Conservation (phyloP, 176 grass and related monocot genomes). For the Phragmites australis region DNA sequence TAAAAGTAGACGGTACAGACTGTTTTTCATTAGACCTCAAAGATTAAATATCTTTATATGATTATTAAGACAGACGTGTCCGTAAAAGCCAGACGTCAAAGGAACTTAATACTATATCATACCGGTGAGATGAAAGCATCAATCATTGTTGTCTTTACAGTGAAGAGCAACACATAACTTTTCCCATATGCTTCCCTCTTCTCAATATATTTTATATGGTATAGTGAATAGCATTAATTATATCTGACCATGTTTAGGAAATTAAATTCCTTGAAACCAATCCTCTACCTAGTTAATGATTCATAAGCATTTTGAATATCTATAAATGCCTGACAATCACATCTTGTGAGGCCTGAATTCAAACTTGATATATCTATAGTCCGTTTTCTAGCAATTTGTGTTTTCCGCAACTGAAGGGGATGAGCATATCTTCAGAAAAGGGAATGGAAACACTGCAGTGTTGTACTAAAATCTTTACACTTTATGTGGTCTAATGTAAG, state of each 20-base stretch:
- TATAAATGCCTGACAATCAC: neutral
- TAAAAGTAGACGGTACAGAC: no score
- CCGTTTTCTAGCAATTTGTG: no score
- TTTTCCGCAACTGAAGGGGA: no score
- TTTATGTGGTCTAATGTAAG: neutral
- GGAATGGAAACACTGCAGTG: neutral
- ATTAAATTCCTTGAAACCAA: neutral
- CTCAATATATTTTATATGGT: slow-evolving; percentile 7
- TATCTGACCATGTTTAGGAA: neutral
- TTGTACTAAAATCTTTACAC: neutral
- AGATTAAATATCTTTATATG: no score
- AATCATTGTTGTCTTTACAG: slow-evolving; percentile 45
- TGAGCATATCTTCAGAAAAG: neutral
- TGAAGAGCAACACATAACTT: slow-evolving; percentile 17
- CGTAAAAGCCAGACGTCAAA: neutral
- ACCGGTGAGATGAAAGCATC: neutral
- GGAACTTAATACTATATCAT: neutral
- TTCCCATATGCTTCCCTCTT: slow-evolving; percentile 15
- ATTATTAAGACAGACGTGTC: no score
- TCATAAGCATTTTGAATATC: neutral
- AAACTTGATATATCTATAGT: no score
- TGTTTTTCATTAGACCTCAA: no score
- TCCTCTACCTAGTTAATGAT: neutral
- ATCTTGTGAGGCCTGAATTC: neutral
- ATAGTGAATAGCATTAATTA: no score